phyloP scores from a whole-genome alignment of 805 yeast species.

The Henningerozyma blattae region DNA sequence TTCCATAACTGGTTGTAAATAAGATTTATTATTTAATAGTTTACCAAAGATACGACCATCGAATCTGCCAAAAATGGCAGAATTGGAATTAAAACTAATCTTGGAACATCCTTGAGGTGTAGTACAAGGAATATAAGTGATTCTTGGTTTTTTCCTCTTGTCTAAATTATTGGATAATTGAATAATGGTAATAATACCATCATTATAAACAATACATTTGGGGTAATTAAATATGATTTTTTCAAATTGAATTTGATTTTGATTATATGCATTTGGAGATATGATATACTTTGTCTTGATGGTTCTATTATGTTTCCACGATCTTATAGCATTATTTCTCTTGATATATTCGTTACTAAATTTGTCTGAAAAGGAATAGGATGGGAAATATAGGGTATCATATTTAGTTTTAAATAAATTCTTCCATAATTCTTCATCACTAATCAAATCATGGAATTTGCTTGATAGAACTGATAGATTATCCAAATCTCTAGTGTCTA shows the following conservation, averaged over 20 bases:
- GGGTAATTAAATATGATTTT: constrained; percentile 24
- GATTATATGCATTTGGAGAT: constrained; percentile 11
- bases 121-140: constrained; percentile 26
- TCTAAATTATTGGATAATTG: constrained; percentile 15
- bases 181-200: constrained; percentile 24
- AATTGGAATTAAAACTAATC: constrained; percentile 23
- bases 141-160: constrained; percentile 15
- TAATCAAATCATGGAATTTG: constrained; percentile 19
- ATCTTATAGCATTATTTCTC: constrained; percentile 18
- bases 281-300: constrained; percentile 23
- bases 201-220: constrained; percentile 24
- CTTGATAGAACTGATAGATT: constrained; percentile 23
- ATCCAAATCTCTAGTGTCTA: constrained; percentile 27
- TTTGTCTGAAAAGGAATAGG: constrained; percentile 23
- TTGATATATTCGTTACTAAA: constrained; percentile 26
- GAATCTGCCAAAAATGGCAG: constrained; percentile 26
- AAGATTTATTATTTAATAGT: constrained; percentile 22
- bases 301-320: constrained; percentile 26
- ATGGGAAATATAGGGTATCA: constrained; percentile 25
- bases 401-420: constrained; percentile 23
- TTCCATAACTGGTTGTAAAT: constrained; percentile 23
- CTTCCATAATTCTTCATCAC: constrained; percentile 33
- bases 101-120: constrained; percentile 28
- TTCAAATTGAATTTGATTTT: constrained; percentile 9
- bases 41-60: constrained; percentile 26